Base-by-base conservation (phyloP, 2,329 filamentous ascomycete genomes). In the Stachybotrys chlorohalonatus region DNA sequence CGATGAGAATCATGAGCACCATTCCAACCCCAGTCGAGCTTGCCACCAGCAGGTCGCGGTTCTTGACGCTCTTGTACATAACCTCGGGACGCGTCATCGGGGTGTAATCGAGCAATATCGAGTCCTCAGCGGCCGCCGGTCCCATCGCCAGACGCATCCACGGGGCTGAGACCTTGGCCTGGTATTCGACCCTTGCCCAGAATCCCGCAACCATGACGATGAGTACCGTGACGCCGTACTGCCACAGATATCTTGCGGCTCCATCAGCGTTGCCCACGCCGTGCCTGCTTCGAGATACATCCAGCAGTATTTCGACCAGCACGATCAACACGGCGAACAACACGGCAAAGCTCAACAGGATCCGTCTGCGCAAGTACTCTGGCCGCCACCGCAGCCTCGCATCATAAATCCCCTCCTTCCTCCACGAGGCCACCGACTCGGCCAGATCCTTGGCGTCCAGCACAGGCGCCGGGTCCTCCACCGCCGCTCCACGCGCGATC, bases 131-230 rank as follows among this genome's bases (percentile, higher is more conserved):
- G 31, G 62, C 58, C 6, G 60, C 58, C 9, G 69, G 60, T 1
- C 59, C 64, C 16, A 63, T 63, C 6, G 64, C 58, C 57, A 74
- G 60, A 2, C 66, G 67, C 3, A 67, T 56, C 72, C 72, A 75
- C 1, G 72, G 72, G 39, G 72, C 71, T 1, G 63, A 60, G 9
- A 63, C 58, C 47, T 69, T 69, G n/a, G 68, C 62, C 55, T 74
- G 72, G 53, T 68, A 71, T 51, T 74, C 72, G 9, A 71, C 70
- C 15, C 71, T 64, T 9, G 58, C 59, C 70, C 72, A 74, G 8
- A 66, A 42, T 11, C 63, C 65, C 5, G 68, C 66, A 15, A 70
- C 57, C 0, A 70, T 52, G 5, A 64, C 64, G 49, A 73, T 60
- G 11, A 73, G 54, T 9, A 68, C 62, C 0, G 68, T 66, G 2